A percentile compares a stretch with the other conserved stretches of the same genome.
Evolutionary conservation across 805 yeast species (phyloP).

Genomic region (Hanseniaspora vineae): DNA sequence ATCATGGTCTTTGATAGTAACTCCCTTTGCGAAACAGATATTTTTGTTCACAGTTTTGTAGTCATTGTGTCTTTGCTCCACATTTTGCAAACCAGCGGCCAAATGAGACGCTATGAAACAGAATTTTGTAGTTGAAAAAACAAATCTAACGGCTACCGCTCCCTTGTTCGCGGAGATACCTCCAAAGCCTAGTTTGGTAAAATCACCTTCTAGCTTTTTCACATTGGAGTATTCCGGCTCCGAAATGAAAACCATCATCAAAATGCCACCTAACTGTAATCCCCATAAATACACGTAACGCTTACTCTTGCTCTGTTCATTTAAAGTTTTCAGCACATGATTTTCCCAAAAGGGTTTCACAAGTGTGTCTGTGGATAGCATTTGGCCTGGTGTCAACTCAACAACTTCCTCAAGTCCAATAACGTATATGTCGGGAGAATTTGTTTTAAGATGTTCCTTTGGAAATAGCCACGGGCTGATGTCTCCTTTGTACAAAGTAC

Average conservation of each 20-base stretch:
- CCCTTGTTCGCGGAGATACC: conserved; percentile 83
- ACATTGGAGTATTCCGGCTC: conserved; percentile 39
- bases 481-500: conserved; percentile 44
- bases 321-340: conserved; percentile 37
- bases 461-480: conserved; percentile 75
- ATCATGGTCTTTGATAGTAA: conserved; percentile 63
- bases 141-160: conserved; percentile 59
- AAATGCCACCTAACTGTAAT: conserved; percentile 78
- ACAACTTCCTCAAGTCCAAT: conserved; percentile 86
- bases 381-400: conserved; percentile 72
- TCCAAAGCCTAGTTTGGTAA: conserved; percentile 86
- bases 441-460: neutral
- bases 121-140: conserved; percentile 51
- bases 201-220: conserved; percentile 51
- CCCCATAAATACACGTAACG: conserved; percentile 50
- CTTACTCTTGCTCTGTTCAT: conserved; percentile 24
- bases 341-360: conserved; percentile 54
- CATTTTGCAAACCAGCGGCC: conserved; percentile 82
- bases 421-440: conserved; percentile 47
- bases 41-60: conserved; percentile 67
- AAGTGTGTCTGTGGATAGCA: conserved; percentile 61
- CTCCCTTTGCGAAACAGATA: conserved; percentile 44
- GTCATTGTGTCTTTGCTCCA: conserved; percentile 76
- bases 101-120: conserved; percentile 80
- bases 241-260: conserved; percentile 54